Evolutionary conservation across 352 stramenopile genomes (phyloP), one percentile per base, ranked within the genome.

Genomic region (Globisporangium megalacanthum): DNA sequence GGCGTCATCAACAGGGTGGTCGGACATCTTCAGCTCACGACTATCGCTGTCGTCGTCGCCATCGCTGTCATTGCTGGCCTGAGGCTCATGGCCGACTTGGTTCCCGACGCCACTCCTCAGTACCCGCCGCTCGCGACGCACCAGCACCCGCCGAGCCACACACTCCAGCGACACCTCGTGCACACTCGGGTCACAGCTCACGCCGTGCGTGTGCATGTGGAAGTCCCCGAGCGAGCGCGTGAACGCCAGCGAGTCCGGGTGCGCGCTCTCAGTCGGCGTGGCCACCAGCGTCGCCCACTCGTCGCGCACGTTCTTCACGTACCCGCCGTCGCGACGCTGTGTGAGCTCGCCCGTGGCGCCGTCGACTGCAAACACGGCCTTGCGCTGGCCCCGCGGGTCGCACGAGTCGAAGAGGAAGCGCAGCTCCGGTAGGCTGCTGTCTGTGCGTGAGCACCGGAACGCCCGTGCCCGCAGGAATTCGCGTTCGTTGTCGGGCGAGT

Each of bases 251-350:
- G 85, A 80, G 33, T 97, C 87, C 2, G 89, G 79, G 39, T 86
- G 95, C 6, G 72, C 61, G 6, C 83, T 74, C 7, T 73, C 72
- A 1, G 68, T 51, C 1, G 88, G 87, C 6, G 87, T 92, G 6
- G 77, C 73, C 22, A 95, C 83, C 5, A 96, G 73, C 17, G 82
- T 92, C 1, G 87, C 88, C 86, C 86, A 96, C 63, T 97, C 87
- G n/a, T 95, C 79, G 35, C 88, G 77, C n/a, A 96, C 86, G 63
- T 96, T 96, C 68, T 96, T 96, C 64, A 79, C 92, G 66, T 97
- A 97, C 49, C 82, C 74, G 42, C 84, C 83, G 20, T 66, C 57
- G 20, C 47, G 45, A 22, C 79, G 78, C 15, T 60, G 69, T 8
- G 56, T 54, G 13, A 88, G n/a, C 6, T 77, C 73, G 11, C 64